Percentiles rank a stretch among this genome's conserved stretches.
Evolutionary conservation across 768 basidiomycete species (phyloP).

Genomic region (Leccinellum rugosiceps): DNA sequence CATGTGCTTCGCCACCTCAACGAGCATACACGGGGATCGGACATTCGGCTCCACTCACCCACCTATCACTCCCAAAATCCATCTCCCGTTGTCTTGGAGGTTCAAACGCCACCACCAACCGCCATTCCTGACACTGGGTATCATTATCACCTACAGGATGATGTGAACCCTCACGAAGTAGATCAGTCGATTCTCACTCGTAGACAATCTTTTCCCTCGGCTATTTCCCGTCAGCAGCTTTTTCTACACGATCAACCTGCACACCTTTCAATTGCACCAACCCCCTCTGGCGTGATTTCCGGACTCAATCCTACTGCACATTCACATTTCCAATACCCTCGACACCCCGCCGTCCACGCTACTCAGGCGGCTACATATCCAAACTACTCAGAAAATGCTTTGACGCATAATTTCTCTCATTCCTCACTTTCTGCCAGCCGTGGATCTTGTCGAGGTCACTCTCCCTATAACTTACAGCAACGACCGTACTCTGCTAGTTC

Average conservation of each 20-base stretch:
- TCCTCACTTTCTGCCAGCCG: conserved; percentile 10
- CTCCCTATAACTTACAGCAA: conserved; percentile 6
- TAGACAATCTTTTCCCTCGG: conserved; percentile 31
- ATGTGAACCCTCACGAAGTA: conserved; percentile 12
- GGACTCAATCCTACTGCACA: conserved; percentile 8
- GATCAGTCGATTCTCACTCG: conserved; percentile 20
- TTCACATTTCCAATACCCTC: conserved; percentile 18
- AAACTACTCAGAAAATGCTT: conserved; percentile 8
- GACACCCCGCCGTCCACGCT: conserved; percentile 4
- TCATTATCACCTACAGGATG: conserved; percentile 29
- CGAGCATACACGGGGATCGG: conserved; percentile 28
- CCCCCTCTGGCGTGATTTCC: conserved; percentile 3
- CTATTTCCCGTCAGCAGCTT: conserved; percentile 7
- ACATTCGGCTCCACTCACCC: conserved; percentile 37
- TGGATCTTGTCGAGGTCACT: conserved; percentile 7
- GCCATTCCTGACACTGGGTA: conserved; percentile 28
- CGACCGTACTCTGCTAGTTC: conserved; percentile 24
- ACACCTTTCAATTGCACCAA: conserved; percentile 9
- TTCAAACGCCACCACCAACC: conserved; percentile 39
- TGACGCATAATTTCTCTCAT: conserved; percentile 11
- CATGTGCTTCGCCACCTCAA: conserved; percentile 52
- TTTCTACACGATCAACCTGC: conserved; percentile 10
- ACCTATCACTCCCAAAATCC: conserved; percentile 32
- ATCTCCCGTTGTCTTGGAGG: conserved; percentile 34
- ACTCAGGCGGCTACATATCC: conserved; percentile 18